Conservation (phyloP, 495 filamentous ascomycete genomes). For the Penicillium desertorum region DNA sequence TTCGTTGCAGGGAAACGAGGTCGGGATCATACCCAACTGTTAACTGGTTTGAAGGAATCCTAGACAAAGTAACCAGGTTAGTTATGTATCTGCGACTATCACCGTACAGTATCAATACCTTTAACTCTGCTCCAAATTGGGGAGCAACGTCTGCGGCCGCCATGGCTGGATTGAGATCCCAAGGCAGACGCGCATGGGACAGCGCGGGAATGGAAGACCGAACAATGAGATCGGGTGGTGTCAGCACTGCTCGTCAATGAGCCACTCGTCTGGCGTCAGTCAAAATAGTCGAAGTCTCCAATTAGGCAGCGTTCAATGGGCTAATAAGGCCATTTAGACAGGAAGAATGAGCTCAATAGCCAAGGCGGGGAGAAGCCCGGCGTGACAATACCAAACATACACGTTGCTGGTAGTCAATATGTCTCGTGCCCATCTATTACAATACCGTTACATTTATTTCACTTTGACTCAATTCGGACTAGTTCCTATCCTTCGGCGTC, state of each 20-base stretch:
- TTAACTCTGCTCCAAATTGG: conserved; percentile 86
- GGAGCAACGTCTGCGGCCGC: conserved; percentile 71
- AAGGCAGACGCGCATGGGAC: conserved; percentile 25
- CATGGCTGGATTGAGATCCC: conserved; percentile 50
- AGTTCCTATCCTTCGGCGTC: conserved; percentile 14
- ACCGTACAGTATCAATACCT: conserved; percentile 53
- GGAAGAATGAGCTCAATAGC: conserved; percentile 24
- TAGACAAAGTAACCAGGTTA: conserved; percentile 32
- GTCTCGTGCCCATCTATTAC: background rate
- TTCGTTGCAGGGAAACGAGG: conserved; percentile 23
- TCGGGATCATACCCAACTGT: conserved; percentile 68
- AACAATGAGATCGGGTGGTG: background rate
- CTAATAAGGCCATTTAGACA: conserved; percentile 19
- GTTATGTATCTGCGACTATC: background rate
- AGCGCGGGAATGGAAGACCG: conserved; percentile 7
- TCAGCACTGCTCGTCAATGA: background rate
- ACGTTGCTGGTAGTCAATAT: conserved; percentile 15
- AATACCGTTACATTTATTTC: conserved; percentile 11
- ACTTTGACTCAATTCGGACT: conserved; percentile 11
- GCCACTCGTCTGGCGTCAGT: background rate
- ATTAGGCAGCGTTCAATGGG: conserved; percentile 5
- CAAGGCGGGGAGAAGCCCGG: conserved; percentile 39
- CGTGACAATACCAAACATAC: conserved; percentile 39
- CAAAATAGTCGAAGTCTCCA: background rate
- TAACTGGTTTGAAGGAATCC: conserved; percentile 95